phyloP scores from a whole-genome alignment of 331 rosid genomes.

The Malus hybrid region DNA sequence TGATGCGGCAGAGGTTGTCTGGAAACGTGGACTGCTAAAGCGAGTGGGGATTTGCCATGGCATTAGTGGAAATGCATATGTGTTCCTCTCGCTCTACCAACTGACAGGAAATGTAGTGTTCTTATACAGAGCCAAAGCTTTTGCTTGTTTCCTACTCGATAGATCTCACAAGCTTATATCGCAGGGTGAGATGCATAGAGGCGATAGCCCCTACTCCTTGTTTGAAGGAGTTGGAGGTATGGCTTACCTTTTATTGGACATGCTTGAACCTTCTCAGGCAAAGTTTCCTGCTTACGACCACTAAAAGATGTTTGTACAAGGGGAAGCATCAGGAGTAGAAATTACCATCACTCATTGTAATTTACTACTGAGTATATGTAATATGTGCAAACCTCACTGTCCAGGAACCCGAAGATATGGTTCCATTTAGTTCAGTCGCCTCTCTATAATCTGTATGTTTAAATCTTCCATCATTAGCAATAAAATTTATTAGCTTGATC shows the following conservation, averaged over 20 bases:
- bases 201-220: conserved; percentile 53
- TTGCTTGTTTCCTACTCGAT: conserved; percentile 57
- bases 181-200: conserved; percentile 57
- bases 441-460: not conserved
- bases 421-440: not conserved
- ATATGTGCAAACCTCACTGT: not conserved
- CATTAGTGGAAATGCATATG: conserved; percentile 62
- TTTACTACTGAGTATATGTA: not conserved
- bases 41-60: conserved; percentile 61
- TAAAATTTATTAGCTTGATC: not conserved
- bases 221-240: conserved; percentile 62
- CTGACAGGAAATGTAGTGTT: conserved; percentile 33
- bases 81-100: conserved; percentile 61
- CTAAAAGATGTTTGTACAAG: conserved; percentile 16
- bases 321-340: not conserved
- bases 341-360: not conserved
- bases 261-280: conserved; percentile 40
- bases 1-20: conserved; percentile 56
- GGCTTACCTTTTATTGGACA: conserved; percentile 53
- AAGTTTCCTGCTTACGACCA: conserved; percentile 58
- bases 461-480: not conserved
- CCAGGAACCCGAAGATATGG: not conserved
- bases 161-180: conserved; percentile 51
- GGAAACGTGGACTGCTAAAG: conserved; percentile 57
- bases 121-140: conserved; percentile 61